A percentile compares a stretch with the other conserved stretches of the same genome.
Evolutionary conservation across 225 moss, liverwort and hornwort species (phyloP).

Genomic region (Physcomitrellopsis africana): DNA sequence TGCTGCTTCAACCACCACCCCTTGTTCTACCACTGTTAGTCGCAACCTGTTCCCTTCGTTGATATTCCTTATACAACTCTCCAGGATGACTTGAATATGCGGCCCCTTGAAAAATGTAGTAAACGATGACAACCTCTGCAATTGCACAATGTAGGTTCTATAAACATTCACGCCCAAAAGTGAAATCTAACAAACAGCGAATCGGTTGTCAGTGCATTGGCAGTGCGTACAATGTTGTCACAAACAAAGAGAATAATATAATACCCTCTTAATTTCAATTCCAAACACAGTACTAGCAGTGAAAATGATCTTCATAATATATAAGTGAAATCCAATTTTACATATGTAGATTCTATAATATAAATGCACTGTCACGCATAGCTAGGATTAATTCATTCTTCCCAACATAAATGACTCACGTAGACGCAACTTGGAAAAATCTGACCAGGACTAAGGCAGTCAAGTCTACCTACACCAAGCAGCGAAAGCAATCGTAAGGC

Average conservation of each 20-base stretch:
- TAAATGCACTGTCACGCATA: background rate
- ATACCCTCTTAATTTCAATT: background rate
- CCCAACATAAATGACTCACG: background rate
- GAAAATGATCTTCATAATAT: background rate
- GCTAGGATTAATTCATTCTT: background rate
- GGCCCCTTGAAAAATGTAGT: conserved; percentile 65
- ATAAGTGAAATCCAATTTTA: background rate
- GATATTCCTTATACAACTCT: conserved; percentile 69
- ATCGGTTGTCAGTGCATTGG: background rate
- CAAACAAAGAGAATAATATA: too few species aligned
- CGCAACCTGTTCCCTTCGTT: conserved; percentile 57
- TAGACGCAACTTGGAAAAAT: background rate
- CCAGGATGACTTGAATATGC: conserved; percentile 56
- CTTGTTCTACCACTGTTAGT: conserved; percentile 46
- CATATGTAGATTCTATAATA: too few species aligned
- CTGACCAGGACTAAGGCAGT: conserved; percentile 30
- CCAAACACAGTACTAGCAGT: background rate
- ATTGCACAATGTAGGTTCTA: conserved; percentile 20
- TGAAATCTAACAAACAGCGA: background rate
- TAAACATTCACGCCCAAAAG: background rate
- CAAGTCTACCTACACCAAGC: conserved; percentile 78
- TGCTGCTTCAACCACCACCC: conserved; percentile 71
- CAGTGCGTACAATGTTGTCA: background rate
- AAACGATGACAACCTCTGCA: conserved; percentile 72
- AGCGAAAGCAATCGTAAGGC: conserved; percentile 76